These are phyloP conservation scores for Trifolium repens DNA, from an alignment of 306 rosid species.

Conservation along the genomic window DNA sequence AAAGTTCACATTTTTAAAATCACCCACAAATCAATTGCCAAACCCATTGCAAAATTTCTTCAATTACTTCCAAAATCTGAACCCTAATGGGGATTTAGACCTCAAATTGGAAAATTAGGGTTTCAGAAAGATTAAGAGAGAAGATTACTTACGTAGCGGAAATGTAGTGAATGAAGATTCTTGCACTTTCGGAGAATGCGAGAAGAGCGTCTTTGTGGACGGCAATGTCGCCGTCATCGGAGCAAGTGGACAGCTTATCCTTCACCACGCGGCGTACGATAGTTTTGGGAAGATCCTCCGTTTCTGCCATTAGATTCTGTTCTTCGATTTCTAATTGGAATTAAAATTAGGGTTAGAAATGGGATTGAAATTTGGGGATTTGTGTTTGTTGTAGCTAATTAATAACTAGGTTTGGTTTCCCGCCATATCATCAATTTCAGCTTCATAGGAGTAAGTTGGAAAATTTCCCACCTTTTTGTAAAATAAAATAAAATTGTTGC, in stretches of 20 bases:
- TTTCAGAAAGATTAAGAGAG: not conserved
- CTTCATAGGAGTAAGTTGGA: not conserved
- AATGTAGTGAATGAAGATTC: conserved; percentile 90
- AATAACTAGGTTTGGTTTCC: not conserved
- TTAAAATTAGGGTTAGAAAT: conserved; percentile 16
- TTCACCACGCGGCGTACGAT: conserved; percentile 95
- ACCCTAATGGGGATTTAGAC: not conserved
- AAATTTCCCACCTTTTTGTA: too few relatives aligned
- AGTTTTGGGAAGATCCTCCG: conserved; percentile 80
- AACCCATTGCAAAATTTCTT: not conserved
- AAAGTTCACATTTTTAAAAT: not conserved
- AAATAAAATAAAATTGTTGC: too few relatives aligned
- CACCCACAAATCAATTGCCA: not conserved
- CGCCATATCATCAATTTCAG: not conserved
- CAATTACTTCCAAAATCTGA: not conserved
- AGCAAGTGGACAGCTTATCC: conserved; percentile 76
- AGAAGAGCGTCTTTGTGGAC: conserved; percentile 76
- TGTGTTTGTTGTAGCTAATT: not conserved
- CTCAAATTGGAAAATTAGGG: conserved; percentile 4
- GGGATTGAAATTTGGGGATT: not conserved
- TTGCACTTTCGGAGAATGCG: conserved; percentile 87
- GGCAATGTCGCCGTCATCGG: conserved; percentile 65
- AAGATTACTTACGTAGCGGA: conserved; percentile 75
- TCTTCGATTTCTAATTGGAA: conserved; percentile 17
- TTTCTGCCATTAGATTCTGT: conserved; percentile 34